A percentile compares a stretch with the other conserved stretches of the same genome.
These are phyloP conservation scores for Arthrobotrys musiformis DNA, from an alignment of 2,329 filamentous ascomycete genomes.

Conservation along the genomic window DNA sequence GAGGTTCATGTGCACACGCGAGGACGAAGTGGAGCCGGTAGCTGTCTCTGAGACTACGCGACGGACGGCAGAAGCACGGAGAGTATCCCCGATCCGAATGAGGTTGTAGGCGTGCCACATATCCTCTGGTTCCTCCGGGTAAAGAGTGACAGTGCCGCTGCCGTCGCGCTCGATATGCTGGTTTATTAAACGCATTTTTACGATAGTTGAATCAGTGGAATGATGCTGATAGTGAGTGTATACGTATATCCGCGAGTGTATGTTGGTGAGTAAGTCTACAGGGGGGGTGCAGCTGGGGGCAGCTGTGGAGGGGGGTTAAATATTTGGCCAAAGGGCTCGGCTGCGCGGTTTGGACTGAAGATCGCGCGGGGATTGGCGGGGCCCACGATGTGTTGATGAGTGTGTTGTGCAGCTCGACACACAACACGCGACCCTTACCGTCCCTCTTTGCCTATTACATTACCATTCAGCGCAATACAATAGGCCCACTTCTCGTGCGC, in stretches of 20 bases:
- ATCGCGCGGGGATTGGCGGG: neutral
- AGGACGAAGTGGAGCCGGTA: slow-evolving; percentile 72
- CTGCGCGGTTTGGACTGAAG: neutral
- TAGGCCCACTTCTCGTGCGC: too few relatives aligned
- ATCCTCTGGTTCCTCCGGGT: slow-evolving; percentile 78
- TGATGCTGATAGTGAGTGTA: neutral
- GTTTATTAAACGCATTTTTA: slow-evolving; percentile 73
- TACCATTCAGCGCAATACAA: too few relatives aligned
- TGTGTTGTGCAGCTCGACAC: slow-evolving; percentile 24
- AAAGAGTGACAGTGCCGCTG: slow-evolving; percentile 73
- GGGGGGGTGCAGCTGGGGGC: too few relatives aligned
- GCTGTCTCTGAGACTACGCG: slow-evolving; percentile 71
- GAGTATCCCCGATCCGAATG: slow-evolving; percentile 72
- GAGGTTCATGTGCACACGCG: slow-evolving; percentile 73
- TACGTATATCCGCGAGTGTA: too few relatives aligned
- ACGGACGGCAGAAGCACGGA: slow-evolving; percentile 74
- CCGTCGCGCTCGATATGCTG: slow-evolving; percentile 74
- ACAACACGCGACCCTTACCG: slow-evolving; percentile 16
- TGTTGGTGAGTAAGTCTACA: too few relatives aligned
- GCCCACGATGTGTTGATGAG: neutral
- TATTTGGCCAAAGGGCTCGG: too few relatives aligned
- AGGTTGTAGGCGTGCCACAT: slow-evolving; percentile 85
- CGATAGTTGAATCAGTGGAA: neutral
- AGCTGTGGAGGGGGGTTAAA: too few relatives aligned
- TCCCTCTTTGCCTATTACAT: neutral